A percentile compares a stretch with the other conserved stretches of the same genome.
phyloP scores from a whole-genome alignment of 208 protist genomes.

The Trypanosoma conorhini region DNA sequence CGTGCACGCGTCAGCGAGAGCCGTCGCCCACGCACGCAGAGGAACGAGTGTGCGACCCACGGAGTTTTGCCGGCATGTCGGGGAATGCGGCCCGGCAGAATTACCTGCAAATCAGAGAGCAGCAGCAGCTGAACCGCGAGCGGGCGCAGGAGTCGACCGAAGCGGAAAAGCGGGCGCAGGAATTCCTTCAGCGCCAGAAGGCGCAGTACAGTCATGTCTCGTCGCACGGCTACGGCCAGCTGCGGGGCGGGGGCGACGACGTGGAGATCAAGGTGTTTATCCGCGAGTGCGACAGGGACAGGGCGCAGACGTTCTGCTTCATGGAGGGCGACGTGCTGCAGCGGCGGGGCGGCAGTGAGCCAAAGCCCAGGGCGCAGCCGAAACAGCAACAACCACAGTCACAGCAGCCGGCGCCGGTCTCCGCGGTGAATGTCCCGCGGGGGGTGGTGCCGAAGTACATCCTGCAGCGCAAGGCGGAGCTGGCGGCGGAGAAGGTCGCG shows the following conservation, averaged over 20 bases:
- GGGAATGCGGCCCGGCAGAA: conserved; percentile 72
- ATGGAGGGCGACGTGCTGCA: conserved; percentile 40
- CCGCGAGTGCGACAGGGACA: conserved; percentile 74
- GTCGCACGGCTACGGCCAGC: conserved; percentile 58
- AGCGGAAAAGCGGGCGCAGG: conserved; percentile 32
- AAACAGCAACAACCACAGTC: neutral
- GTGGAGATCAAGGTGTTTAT: conserved; percentile 84
- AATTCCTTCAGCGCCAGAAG: conserved; percentile 44
- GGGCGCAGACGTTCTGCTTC: conserved; percentile 51
- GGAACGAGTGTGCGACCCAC: neutral
- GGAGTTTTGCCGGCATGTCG: neutral
- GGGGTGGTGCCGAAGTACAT: conserved; percentile 76
- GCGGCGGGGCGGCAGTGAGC: conserved; percentile 2
- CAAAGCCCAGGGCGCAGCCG: neutral
- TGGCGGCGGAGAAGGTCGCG: conserved; percentile 73
- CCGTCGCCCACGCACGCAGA: neutral
- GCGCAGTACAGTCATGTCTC: conserved; percentile 63
- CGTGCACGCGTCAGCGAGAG: neutral
- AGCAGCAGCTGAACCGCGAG: conserved; percentile 81
- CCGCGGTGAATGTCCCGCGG: conserved; percentile 16
- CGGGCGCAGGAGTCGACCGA: conserved; percentile 50
- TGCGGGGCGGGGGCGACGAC: conserved; percentile 29
- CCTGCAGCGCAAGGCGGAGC: conserved; percentile 79
- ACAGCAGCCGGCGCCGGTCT: conserved; percentile 10
- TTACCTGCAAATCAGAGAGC: conserved; percentile 78